Percentiles rank a stretch among this genome's conserved stretches.
Conservation (phyloP, 805 yeast genomes). For the Metschnikowia peoriensis region DNA sequence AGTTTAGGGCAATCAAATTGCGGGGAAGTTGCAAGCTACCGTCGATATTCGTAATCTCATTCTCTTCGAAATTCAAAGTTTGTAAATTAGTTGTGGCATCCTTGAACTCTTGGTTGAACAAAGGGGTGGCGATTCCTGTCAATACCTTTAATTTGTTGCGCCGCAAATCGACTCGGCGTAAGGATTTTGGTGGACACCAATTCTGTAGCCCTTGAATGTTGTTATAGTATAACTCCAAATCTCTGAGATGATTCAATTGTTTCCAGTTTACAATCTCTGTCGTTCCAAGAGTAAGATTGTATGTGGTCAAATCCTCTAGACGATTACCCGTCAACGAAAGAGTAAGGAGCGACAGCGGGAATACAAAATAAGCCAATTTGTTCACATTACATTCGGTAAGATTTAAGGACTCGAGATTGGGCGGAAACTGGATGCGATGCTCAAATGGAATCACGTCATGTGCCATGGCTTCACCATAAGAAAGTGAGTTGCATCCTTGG, state of each 20-base stretch:
- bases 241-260: slow-evolving; percentile 21
- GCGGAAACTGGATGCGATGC: slow-evolving; percentile 24
- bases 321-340: slow-evolving; percentile 27
- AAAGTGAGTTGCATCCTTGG: slow-evolving; percentile 17
- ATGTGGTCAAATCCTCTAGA: slow-evolving; percentile 21
- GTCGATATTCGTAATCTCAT: slow-evolving; percentile 15
- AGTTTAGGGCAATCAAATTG: slow-evolving; percentile 9
- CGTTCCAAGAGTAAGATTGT: slow-evolving; percentile 13
- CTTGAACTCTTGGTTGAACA: slow-evolving; percentile 2
- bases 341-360: slow-evolving; percentile 23
- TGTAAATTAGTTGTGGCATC: slow-evolving; percentile 3
- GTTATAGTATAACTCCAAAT: slow-evolving; percentile 25
- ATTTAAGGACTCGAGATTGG: slow-evolving; percentile 20
- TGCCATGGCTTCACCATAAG: slow-evolving; percentile 4
- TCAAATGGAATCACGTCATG: slow-evolving; percentile 3
- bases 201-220: slow-evolving; percentile 16
- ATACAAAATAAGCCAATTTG: slow-evolving; percentile 21
- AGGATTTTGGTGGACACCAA: slow-evolving; percentile 21
- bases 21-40: slow-evolving; percentile 15
- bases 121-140: slow-evolving; percentile 13
- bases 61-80: slow-evolving; percentile 17
- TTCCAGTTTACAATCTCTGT: slow-evolving; percentile 22
- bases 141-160: slow-evolving; percentile 15
- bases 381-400: slow-evolving; percentile 25
- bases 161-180: slow-evolving; percentile 15